phyloP scores from a whole-genome alignment of 441 rosid genomes.

The Mallotus repandus region DNA sequence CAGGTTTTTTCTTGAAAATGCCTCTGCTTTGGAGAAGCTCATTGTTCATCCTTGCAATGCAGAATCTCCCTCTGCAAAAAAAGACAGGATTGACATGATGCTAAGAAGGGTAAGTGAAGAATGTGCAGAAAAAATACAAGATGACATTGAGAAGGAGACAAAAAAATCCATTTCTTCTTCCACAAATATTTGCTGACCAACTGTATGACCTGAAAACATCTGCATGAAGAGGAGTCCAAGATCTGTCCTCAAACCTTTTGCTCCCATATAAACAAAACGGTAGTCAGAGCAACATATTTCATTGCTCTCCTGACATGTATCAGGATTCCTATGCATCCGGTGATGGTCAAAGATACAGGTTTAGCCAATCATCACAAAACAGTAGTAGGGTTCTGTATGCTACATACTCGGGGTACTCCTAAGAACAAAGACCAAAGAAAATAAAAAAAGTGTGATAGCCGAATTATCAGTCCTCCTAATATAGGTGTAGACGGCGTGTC shows the following conservation, averaged over 20 bases:
- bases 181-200: constrained; percentile 96
- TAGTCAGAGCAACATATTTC: constrained; percentile 88
- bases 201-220: constrained; percentile 97
- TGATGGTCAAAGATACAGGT: constrained; percentile 70
- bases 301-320: constrained; percentile 44
- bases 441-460: constrained; percentile 17
- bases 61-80: too few species aligned
- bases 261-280: constrained; percentile 96
- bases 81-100: too few species aligned
- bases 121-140: too few species aligned
- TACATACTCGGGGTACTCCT: constrained; percentile 85
- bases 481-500: too few species aligned
- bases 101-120: too few species aligned
- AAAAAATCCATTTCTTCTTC: constrained; percentile 87
- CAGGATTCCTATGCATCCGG: constrained; percentile 65
- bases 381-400: constrained; percentile 68
- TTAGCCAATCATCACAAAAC: constrained; percentile 92
- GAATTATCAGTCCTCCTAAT: constrained; percentile 4
- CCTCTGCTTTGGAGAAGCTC: too few species aligned
- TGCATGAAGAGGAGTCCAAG: constrained; percentile 98
- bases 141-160: constrained; percentile 66
- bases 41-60: too few species aligned
- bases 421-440: constrained; percentile 34
- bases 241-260: constrained; percentile 61
- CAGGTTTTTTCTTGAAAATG: too few species aligned